phyloP scores from a whole-genome alignment of 2,329 filamentous ascomycete genomes.

The Fusarium sterilihyphosum region DNA sequence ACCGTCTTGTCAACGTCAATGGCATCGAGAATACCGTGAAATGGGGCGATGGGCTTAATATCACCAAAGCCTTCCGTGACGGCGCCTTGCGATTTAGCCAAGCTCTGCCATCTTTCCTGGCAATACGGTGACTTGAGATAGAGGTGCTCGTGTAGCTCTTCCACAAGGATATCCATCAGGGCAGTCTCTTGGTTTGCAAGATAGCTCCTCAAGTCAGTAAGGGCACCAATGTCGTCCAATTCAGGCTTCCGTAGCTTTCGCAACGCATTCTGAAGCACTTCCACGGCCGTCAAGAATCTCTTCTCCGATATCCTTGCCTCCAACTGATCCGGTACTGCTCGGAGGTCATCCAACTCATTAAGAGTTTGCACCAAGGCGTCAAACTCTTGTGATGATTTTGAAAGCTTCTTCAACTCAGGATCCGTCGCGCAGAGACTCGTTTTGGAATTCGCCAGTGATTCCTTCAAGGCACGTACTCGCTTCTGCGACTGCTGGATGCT shows the following conservation, averaged over 20 bases:
- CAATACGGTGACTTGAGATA: conserved; percentile 99
- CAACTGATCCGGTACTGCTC: conserved; percentile 88
- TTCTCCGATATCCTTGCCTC: conserved; percentile 97
- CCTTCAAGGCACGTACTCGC: conserved; percentile 82
- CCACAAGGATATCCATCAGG: conserved; percentile 93
- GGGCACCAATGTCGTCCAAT: conserved; percentile 88
- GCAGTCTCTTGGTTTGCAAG: conserved; percentile 92
- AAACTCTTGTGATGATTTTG: conserved; percentile 87
- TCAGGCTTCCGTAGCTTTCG: conserved; percentile 86
- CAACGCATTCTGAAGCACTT: conserved; percentile 87
- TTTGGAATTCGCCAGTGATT: conserved; percentile 84
- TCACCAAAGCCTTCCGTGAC: conserved; percentile 61
- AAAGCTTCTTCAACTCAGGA: conserved; percentile 90
- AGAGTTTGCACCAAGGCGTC: conserved; percentile 88
- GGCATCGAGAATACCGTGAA: conserved; percentile 67
- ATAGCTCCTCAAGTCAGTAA: conserved; percentile 87
- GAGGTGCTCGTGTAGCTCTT: conserved; percentile 95
- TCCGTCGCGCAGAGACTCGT: conserved; percentile 84
- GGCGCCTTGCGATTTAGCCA: conserved; percentile 73
- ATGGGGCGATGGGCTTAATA: conserved; percentile 59
- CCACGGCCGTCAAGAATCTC: conserved; percentile 90
- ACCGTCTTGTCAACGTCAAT: conserved; percentile 70
- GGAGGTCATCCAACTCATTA: conserved; percentile 85
- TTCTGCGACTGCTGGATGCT: conserved; percentile 91
- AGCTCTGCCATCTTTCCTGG: conserved; percentile 91